Percentiles rank a stretch among this genome's conserved stretches.
These are phyloP conservation scores for Sphagnum tenellum DNA, from an alignment of 225 moss, liverwort and hornwort species.

Conservation along the genomic window DNA sequence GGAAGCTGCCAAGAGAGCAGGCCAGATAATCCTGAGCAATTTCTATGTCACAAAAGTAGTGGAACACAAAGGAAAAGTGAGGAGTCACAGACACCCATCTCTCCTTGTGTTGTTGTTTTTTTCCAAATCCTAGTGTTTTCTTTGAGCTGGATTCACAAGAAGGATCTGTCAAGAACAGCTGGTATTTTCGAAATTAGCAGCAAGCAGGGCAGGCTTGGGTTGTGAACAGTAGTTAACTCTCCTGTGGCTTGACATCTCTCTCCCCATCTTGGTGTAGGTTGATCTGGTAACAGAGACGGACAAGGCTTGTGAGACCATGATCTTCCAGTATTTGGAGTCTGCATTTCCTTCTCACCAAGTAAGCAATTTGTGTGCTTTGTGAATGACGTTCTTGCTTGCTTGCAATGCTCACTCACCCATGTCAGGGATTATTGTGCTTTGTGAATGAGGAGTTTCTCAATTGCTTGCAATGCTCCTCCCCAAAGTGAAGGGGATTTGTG, in stretches of 20 bases:
- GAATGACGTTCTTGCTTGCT: background rate
- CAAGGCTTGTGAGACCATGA: conserved; percentile 69
- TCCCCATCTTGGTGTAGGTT: conserved; percentile 24
- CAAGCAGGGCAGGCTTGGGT: too few relatives aligned
- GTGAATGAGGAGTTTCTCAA: too few relatives aligned
- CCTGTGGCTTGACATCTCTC: too few relatives aligned
- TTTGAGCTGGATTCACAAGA: too few relatives aligned
- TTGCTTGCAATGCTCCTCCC: too few relatives aligned
- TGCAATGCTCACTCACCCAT: background rate
- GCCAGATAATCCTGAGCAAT: conserved; percentile 58
- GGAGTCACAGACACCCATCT: background rate
- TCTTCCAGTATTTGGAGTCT: conserved; percentile 53
- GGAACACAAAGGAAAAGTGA: conserved; percentile 82
- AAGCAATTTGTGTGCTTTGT: too few relatives aligned
- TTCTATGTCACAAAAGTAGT: conserved; percentile 60
- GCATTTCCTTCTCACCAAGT: conserved; percentile 75
- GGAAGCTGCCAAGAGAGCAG: conserved; percentile 74
- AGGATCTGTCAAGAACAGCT: background rate
- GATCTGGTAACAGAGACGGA: conserved; percentile 96
- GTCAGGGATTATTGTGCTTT: too few relatives aligned
- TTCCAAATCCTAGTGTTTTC: too few relatives aligned
- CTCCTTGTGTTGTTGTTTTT: too few relatives aligned
- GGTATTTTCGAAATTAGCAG: background rate
- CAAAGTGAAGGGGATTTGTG: too few relatives aligned
- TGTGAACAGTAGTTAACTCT: too few relatives aligned